Evolutionary conservation across 2,329 filamentous ascomycete species (phyloP).

Genomic region (Talaromyces sp.): DNA sequence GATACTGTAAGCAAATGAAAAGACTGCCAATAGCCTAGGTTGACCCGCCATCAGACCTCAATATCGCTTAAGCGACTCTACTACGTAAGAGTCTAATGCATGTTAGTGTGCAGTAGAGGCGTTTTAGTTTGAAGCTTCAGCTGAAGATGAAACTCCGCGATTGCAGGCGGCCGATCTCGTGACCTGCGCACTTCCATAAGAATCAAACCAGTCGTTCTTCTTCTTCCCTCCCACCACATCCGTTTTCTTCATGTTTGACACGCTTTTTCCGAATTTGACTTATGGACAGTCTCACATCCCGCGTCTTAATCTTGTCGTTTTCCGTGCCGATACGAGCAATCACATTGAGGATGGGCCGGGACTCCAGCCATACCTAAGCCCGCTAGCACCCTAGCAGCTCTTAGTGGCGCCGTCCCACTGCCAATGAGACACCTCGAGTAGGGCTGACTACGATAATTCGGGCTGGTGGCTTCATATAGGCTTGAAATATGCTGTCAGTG

Average conservation of each 20-base stretch:
- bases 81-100: not conserved
- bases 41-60: not conserved
- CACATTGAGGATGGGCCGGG: not conserved
- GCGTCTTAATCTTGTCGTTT: not conserved
- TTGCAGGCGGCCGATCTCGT: not conserved
- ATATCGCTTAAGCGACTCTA: not conserved
- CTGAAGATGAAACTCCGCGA: not conserved
- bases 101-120: constrained; percentile 1
- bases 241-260: not conserved
- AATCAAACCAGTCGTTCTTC: not conserved
- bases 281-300: not conserved
- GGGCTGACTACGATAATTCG: not conserved
- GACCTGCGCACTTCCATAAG: not conserved
- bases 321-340: not conserved
- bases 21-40: not conserved
- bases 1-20: not conserved
- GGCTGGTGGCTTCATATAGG: not conserved
- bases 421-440: not conserved
- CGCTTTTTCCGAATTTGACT: not conserved
- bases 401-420: not conserved
- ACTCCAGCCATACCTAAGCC: not conserved
- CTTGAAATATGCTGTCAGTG: not conserved
- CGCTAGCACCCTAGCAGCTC: not conserved
- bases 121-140: constrained; percentile 3
- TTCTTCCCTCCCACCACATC: not conserved